Percentiles rank a stretch among this genome's conserved stretches.
Conservation (phyloP, 2,329 filamentous ascomycete genomes). For the Dendryphion nanum region DNA sequence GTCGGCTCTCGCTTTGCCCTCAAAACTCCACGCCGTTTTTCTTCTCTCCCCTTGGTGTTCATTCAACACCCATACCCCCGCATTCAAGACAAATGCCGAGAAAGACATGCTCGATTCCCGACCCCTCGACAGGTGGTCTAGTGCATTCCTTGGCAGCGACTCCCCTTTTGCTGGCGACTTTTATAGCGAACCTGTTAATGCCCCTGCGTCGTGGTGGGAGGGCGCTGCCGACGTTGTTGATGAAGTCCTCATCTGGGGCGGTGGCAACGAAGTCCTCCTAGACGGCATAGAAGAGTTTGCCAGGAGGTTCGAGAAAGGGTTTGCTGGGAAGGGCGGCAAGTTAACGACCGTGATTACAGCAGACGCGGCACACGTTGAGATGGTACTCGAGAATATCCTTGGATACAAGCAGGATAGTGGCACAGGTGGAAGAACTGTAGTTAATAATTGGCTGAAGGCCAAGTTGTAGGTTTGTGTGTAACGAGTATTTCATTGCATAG, state of each 20-base stretch:
- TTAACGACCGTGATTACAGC: constrained; percentile 37
- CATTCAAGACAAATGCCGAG: constrained; percentile 46
- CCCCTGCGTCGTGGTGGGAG: constrained; percentile 55
- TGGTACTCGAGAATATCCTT: constrained; percentile 41
- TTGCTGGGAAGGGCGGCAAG: constrained; percentile 26
- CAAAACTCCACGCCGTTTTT: constrained; percentile 50
- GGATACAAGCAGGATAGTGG: constrained; percentile 38
- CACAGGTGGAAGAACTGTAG: constrained; percentile 34
- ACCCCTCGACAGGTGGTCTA: constrained; percentile 47
- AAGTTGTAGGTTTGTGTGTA: constrained; percentile 23
- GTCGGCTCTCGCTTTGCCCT: constrained; percentile 40
- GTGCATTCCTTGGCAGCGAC: constrained; percentile 46
- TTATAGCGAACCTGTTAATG: constrained; percentile 55
- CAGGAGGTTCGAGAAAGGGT: constrained; percentile 46
- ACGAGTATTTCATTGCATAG: neutral
- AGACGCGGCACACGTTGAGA: constrained; percentile 42
- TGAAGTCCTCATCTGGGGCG: constrained; percentile 54
- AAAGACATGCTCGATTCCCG: constrained; percentile 51
- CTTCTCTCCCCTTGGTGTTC: constrained; percentile 60
- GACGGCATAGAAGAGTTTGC: constrained; percentile 56
- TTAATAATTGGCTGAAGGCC: constrained; percentile 40
- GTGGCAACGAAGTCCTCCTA: constrained; percentile 56
- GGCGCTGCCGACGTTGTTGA: constrained; percentile 45
- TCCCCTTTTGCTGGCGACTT: constrained; percentile 48
- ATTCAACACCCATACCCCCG: constrained; percentile 47